A percentile compares a stretch with the other conserved stretches of the same genome.
These are phyloP conservation scores for Exophiala lecanii-corni DNA, from an alignment of 2,329 filamentous ascomycete genomes.

Conservation along the genomic window DNA sequence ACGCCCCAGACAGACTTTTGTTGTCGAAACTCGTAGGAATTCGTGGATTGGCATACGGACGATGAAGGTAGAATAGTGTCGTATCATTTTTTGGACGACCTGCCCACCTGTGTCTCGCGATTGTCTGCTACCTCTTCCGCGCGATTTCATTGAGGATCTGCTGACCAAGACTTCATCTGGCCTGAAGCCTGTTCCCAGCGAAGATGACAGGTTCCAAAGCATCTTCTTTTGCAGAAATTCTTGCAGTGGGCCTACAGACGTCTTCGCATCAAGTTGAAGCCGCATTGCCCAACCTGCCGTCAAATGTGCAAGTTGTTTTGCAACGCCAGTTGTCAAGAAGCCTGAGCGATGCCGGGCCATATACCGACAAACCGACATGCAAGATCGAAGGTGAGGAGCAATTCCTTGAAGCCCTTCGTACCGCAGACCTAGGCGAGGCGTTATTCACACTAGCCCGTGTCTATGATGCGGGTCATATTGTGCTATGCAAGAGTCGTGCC, in stretches of 20 bases:
- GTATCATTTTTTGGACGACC: no score
- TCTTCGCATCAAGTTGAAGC: background rate
- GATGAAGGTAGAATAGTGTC: no score
- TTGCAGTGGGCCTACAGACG: background rate
- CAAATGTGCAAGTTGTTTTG: background rate
- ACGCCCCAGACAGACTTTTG: no score
- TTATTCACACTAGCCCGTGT: constrained; percentile 22
- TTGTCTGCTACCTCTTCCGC: no score
- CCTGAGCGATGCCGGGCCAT: no score
- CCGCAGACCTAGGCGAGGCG: constrained; percentile 4
- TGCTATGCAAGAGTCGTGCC: constrained; percentile 12
- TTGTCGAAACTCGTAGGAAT: no score
- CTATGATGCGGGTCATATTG: constrained; percentile 22
- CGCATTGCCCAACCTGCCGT: background rate
- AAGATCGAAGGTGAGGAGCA: constrained; percentile 10
- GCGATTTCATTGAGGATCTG: no score
- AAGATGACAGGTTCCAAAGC: background rate
- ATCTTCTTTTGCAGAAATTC: background rate
- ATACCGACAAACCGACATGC: constrained; percentile 13
- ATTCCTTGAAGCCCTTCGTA: constrained; percentile 12
- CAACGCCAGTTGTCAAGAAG: background rate
- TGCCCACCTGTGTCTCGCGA: no score
- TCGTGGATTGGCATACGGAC: no score
- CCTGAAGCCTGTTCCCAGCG: no score
- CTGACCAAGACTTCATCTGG: no score